These are phyloP conservation scores for Metschnikowia arizonensis DNA, from an alignment of 805 yeast species.

Conservation along the genomic window DNA sequence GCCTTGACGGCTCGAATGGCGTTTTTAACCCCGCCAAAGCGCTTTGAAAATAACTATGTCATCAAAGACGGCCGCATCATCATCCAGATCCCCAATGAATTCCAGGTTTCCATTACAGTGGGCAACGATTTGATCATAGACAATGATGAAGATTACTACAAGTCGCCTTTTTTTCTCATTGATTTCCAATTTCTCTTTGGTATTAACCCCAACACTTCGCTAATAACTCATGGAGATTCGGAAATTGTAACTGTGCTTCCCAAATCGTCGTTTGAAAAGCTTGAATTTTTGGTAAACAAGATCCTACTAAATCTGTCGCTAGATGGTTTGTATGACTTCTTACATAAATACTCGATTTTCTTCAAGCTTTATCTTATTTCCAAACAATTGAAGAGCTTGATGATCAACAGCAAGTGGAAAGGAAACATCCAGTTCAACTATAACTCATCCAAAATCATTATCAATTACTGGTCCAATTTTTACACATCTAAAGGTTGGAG, in stretches of 20 bases:
- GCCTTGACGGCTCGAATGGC: slow-evolving; percentile 74
- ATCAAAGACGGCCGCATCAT: slow-evolving; percentile 75
- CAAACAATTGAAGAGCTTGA: slow-evolving; percentile 49
- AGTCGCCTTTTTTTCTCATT: slow-evolving; percentile 70
- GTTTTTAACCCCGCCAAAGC: slow-evolving; percentile 57
- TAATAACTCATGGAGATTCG: slow-evolving; percentile 28
- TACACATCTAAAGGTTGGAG: slow-evolving; percentile 43
- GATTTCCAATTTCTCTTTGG: slow-evolving; percentile 67
- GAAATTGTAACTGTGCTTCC: slow-evolving; percentile 31
- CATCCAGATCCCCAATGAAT: slow-evolving; percentile 59
- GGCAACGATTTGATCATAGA: slow-evolving; percentile 52
- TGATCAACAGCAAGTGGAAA: slow-evolving; percentile 50
- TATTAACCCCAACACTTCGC: slow-evolving; percentile 33
- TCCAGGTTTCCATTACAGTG: slow-evolving; percentile 61
- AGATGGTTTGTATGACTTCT: slow-evolving; percentile 49
- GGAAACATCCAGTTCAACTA: slow-evolving; percentile 56
- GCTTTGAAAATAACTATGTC: slow-evolving; percentile 53
- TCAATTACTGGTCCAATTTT: slow-evolving; percentile 59
- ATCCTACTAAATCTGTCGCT: slow-evolving; percentile 46
- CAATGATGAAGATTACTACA: slow-evolving; percentile 42
- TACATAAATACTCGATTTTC: slow-evolving; percentile 58
- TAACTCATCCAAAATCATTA: slow-evolving; percentile 48
- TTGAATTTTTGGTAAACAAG: slow-evolving; percentile 56
- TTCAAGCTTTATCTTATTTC: slow-evolving; percentile 61
- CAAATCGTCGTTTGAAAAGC: slow-evolving; percentile 28